Conservation (phyloP, 2,329 filamentous ascomycete species). For the Alternaria solani region DNA sequence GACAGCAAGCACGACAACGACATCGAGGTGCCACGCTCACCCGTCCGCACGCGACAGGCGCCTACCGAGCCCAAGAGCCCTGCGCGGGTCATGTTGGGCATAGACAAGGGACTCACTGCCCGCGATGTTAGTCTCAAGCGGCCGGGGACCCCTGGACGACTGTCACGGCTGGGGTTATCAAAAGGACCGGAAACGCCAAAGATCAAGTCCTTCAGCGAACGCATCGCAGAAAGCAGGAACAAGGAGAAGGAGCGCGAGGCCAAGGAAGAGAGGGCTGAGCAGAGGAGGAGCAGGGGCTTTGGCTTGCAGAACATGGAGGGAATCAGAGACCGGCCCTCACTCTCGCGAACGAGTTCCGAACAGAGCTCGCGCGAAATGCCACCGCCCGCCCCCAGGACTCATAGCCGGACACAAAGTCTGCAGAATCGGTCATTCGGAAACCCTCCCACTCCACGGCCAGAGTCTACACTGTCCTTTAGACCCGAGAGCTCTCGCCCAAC, state of each 20-base stretch:
- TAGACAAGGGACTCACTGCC: conserved; percentile 85
- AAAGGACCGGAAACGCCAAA: conserved; percentile 32
- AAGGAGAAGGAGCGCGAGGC: conserved; percentile 55
- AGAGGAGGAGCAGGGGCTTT: conserved; percentile 53
- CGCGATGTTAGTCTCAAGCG: conserved; percentile 85
- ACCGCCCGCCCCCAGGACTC: conserved; percentile 19
- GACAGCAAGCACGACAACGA: conserved; percentile 34
- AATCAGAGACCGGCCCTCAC: conserved; percentile 31
- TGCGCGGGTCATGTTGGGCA: conserved; percentile 79
- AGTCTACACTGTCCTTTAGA: conserved; percentile 33
- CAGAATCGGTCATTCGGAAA: background rate
- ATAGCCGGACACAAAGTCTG: conserved; percentile 28
- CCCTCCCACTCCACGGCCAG: conserved; percentile 25
- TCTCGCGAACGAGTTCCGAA: conserved; percentile 40
- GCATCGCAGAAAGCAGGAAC: conserved; percentile 73
- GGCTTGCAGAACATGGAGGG: conserved; percentile 43
- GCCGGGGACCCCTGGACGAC: conserved; percentile 21
- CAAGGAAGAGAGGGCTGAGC: conserved; percentile 55
- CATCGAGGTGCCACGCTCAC: conserved; percentile 81
- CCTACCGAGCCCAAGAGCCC: conserved; percentile 73
- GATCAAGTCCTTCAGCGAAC: conserved; percentile 79
- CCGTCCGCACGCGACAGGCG: conserved; percentile 60
- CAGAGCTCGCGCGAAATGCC: conserved; percentile 34
- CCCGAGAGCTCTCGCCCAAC: conserved; percentile 29
- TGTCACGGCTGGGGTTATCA: conserved; percentile 55